Percentiles rank a stretch among this genome's conserved stretches.
phyloP scores from a whole-genome alignment of 495 filamentous ascomycete species.

The Aspergillus campestris region DNA sequence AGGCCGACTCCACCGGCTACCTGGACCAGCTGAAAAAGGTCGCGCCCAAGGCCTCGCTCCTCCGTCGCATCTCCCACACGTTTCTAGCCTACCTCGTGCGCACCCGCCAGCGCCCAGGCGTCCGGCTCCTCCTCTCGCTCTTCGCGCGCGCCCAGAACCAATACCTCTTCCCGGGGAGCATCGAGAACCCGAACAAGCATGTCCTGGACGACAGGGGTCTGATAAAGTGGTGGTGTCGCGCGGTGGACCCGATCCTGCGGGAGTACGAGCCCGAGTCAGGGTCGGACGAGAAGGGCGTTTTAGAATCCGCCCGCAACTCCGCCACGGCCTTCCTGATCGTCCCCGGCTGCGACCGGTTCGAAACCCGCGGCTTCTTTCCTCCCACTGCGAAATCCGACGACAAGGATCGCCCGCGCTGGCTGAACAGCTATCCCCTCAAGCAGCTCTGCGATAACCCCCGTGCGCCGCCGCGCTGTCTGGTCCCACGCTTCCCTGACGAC shows the following conservation, averaged over 20 bases:
- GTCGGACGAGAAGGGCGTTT: conserved; percentile 22
- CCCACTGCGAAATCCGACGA: conserved; percentile 29
- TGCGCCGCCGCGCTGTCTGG: conserved; percentile 72
- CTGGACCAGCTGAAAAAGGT: conserved; percentile 52
- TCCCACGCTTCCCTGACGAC: conserved; percentile 91
- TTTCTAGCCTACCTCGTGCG: conserved; percentile 71
- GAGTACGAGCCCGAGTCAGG: conserved; percentile 37
- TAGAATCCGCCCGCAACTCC: conserved; percentile 35
- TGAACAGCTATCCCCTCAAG: conserved; percentile 54
- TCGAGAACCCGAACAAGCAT: conserved; percentile 79
- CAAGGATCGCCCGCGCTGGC: conserved; percentile 40
- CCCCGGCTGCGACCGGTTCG: conserved; percentile 71
- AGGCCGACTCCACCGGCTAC: conserved; percentile 93
- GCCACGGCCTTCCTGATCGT: conserved; percentile 72
- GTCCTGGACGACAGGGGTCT: conserved; percentile 85
- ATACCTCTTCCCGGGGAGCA: conserved; percentile 89
- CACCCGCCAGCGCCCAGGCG: conserved; percentile 54
- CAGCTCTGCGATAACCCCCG: conserved; percentile 46
- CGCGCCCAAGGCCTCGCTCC: conserved; percentile 56
- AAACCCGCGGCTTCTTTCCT: conserved; percentile 59
- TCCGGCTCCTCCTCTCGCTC: conserved; percentile 73
- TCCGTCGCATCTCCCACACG: conserved; percentile 60
- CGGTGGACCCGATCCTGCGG: conserved; percentile 64
- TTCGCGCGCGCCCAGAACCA: conserved; percentile 90
- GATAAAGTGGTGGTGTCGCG: conserved; percentile 91